These are phyloP conservation scores for Parafenestella ontariensis DNA, from an alignment of 2,329 filamentous ascomycete genomes.

Conservation along the genomic window DNA sequence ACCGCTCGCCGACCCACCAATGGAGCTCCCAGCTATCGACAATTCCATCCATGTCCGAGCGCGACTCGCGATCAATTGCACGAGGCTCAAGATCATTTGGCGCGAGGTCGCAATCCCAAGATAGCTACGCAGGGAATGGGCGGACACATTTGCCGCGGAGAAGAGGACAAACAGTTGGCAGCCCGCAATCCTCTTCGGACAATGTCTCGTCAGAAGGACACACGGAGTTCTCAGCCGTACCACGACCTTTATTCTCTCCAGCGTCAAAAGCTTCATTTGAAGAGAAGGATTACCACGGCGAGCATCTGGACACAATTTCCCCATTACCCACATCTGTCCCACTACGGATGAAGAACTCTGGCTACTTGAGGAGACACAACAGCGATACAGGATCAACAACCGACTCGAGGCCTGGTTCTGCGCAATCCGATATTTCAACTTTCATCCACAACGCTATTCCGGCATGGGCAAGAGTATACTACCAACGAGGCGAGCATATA, in stretches of 20 bases:
- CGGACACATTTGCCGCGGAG: constrained; percentile 32
- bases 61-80: constrained; percentile 43
- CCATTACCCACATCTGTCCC: constrained; percentile 48
- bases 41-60: constrained; percentile 47
- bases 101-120: constrained; percentile 41
- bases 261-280: constrained; percentile 29
- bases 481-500: constrained; percentile 45
- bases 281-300: constrained; percentile 44
- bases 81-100: constrained; percentile 42
- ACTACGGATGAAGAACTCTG: constrained; percentile 48
- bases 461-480: constrained; percentile 50
- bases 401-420: constrained; percentile 45
- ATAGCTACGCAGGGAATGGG: constrained; percentile 34
- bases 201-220: constrained; percentile 34
- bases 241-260: constrained; percentile 46
- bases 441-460: constrained; percentile 48
- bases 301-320: constrained; percentile 49
- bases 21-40: constrained; percentile 52
- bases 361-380: constrained; percentile 42
- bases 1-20: constrained; percentile 44
- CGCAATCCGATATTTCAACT: constrained; percentile 45
- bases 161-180: constrained; percentile 43
- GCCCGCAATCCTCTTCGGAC: constrained; percentile 43
- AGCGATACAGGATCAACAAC: constrained; percentile 41
- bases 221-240: constrained; percentile 44